A percentile compares a stretch with the other conserved stretches of the same genome.
Conservation (phyloP, 1,284 basidiomycete species). For the Peniophora sp. region DNA sequence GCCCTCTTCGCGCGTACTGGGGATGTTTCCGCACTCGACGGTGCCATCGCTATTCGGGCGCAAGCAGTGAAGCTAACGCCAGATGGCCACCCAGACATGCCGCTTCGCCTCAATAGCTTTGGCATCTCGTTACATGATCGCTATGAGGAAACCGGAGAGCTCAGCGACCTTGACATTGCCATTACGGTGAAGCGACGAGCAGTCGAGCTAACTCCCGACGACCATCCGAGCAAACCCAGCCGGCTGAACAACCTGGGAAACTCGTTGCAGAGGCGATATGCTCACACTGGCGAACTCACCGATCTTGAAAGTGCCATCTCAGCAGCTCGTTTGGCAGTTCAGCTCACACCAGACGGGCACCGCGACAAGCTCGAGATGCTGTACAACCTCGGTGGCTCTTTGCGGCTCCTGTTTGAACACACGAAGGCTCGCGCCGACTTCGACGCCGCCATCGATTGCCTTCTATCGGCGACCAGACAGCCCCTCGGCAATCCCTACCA, state of each 20-base stretch:
- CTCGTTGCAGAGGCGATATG: background rate
- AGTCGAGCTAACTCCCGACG: background rate
- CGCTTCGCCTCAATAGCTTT: background rate
- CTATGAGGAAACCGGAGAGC: background rate
- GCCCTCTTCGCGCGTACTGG: background rate
- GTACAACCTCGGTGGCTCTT: background rate
- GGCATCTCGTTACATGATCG: background rate
- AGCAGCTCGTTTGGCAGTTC: background rate
- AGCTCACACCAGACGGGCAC: background rate
- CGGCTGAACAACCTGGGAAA: background rate
- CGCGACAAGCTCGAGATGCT: background rate
- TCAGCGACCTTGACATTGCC: background rate
- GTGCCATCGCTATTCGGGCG: background rate
- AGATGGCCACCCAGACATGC: background rate
- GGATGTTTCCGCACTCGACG: background rate
- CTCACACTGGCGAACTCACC: background rate
- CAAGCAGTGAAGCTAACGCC: background rate
- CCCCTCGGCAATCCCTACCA: too few relatives aligned
- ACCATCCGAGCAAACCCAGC: background rate
- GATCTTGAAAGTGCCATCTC: background rate
- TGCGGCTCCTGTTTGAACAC: background rate
- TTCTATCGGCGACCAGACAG: too few relatives aligned
- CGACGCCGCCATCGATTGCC: constrained; percentile 12
- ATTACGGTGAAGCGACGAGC: background rate
- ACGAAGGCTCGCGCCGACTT: constrained; percentile 14